A percentile compares a stretch with the other conserved stretches of the same genome.
These are phyloP conservation scores for Penicillium brevicompactum DNA, from an alignment of 2,329 filamentous ascomycete genomes.

Conservation along the genomic window DNA sequence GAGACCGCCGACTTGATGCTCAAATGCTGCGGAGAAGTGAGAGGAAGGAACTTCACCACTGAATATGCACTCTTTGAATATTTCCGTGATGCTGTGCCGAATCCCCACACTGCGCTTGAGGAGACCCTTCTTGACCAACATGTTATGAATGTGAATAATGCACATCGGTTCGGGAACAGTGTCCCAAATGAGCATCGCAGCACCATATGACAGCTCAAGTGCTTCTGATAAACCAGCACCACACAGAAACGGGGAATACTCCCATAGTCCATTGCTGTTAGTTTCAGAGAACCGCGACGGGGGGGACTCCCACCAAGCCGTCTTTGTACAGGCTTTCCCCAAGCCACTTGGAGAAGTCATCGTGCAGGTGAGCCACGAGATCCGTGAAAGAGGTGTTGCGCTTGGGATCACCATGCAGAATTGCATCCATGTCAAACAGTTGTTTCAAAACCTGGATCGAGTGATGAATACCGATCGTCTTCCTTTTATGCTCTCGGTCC, in stretches of 20 bases:
- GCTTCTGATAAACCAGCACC: conserved; percentile 50
- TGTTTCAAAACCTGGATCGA: background rate
- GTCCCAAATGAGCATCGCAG: conserved; percentile 45
- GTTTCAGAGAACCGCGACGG: conserved; percentile 47
- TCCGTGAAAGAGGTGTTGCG: background rate
- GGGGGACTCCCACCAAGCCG: conserved; percentile 39
- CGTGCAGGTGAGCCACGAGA: background rate
- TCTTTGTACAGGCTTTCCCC: background rate
- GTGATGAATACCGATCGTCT: background rate
- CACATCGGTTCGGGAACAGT: conserved; percentile 42
- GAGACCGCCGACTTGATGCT: background rate
- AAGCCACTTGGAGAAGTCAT: background rate
- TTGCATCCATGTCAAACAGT: background rate
- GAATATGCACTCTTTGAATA: background rate
- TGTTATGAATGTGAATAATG: conserved; percentile 52
- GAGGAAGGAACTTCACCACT: background rate
- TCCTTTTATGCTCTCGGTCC: background rate
- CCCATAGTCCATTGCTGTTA: conserved; percentile 50
- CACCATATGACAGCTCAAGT: conserved; percentile 43
- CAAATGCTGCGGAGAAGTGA: background rate
- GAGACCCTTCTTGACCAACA: conserved; percentile 48
- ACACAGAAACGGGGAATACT: conserved; percentile 54
- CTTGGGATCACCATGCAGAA: background rate
- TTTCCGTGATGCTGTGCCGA: conserved; percentile 12
- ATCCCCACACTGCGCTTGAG: conserved; percentile 39